These are phyloP conservation scores for Suillus hirtellus DNA, from an alignment of 768 basidiomycete species.

Conservation along the genomic window DNA sequence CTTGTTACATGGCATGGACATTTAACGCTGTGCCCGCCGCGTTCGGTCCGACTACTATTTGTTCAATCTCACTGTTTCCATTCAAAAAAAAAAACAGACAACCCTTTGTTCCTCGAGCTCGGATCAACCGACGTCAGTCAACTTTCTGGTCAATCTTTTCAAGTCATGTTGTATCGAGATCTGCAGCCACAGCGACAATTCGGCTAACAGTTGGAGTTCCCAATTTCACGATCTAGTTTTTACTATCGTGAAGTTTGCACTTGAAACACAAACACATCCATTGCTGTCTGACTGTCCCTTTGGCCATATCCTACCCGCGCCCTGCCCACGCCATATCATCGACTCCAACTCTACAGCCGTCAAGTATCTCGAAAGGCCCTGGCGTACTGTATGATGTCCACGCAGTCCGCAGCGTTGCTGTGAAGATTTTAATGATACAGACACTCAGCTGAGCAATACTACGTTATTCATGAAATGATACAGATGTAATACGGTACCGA, in stretches of 20 bases:
- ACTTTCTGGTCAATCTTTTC: background rate
- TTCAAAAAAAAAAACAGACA: no score
- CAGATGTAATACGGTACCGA: no score
- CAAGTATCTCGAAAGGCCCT: no score
- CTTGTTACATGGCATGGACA: no score
- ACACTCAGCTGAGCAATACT: no score
- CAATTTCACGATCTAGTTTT: background rate
- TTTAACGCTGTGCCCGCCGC: no score
- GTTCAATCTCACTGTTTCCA: no score
- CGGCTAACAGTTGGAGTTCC: background rate
- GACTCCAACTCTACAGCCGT: background rate
- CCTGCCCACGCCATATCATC: background rate
- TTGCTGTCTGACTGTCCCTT: background rate
- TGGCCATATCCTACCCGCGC: background rate
- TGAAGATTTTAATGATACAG: no score
- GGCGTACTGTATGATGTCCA: no score
- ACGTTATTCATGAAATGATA: background rate
- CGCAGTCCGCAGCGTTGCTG: no score
- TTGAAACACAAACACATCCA: background rate
- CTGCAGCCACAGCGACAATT: constrained; percentile 6
- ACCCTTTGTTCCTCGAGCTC: no score
- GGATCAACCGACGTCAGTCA: constrained; percentile 40
- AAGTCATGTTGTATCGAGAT: background rate
- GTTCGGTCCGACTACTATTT: no score
- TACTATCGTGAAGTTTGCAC: background rate